phyloP scores from a whole-genome alignment of 768 basidiomycete species.

The Aureoboletus auriporus region DNA sequence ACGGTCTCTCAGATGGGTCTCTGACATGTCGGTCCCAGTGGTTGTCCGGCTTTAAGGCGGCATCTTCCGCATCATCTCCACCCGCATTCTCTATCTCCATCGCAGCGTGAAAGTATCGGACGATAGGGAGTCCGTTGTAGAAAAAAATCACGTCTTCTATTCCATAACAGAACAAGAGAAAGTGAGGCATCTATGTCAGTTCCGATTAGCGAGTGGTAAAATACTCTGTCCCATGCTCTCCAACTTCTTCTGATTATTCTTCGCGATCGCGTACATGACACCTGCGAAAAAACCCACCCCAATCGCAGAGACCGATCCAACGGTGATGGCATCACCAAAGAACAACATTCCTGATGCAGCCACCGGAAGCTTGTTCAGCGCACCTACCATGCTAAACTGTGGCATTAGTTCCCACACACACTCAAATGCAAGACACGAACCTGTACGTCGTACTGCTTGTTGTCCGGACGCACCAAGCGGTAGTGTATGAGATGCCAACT shows the following conservation, averaged over 20 bases:
- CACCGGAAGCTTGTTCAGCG: slow-evolving; percentile 95
- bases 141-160: too few relatives aligned
- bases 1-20: too few relatives aligned
- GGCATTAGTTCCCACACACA: slow-evolving; percentile 5
- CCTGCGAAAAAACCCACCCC: slow-evolving; percentile 89
- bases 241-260: slow-evolving; percentile 84
- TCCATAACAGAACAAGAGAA: too few relatives aligned
- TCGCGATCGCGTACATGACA: slow-evolving; percentile 88
- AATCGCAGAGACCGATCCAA: slow-evolving; percentile 87
- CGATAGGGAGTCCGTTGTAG: too few relatives aligned
- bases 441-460: slow-evolving; percentile 99
- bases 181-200: slow-evolving; percentile 22
- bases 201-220: slow-evolving; percentile 61
- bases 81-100: not conserved
- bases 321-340: slow-evolving; percentile 86
- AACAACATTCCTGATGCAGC: slow-evolving; percentile 99
- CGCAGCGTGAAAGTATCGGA: too few relatives aligned
- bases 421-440: slow-evolving; percentile 35
- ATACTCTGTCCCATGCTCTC: slow-evolving; percentile 58
- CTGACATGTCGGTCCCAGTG: too few relatives aligned
- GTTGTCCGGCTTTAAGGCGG: slow-evolving; percentile 32
- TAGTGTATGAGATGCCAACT: slow-evolving; percentile 96
- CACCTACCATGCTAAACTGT: slow-evolving; percentile 82
- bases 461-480: slow-evolving; percentile 96
- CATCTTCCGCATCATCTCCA: slow-evolving; percentile 21